Evolutionary conservation across 179 eudicot species (phyloP).

Genomic region (Gypsophila paniculata): DNA sequence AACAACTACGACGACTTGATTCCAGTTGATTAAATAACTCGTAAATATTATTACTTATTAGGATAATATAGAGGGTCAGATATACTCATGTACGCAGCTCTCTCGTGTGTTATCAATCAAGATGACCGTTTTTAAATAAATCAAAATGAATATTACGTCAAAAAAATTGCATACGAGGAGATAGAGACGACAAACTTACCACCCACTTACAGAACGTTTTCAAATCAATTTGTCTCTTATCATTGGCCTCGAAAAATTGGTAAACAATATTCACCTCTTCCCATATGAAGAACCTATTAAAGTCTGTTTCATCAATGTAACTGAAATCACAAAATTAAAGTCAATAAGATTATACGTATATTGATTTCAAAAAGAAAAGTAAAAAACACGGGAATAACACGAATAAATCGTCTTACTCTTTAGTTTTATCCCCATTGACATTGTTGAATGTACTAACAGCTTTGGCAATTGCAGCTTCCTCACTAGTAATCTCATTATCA

Average conservation of each 20-base stretch:
- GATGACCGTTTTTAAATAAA: too few species aligned
- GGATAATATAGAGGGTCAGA: too few species aligned
- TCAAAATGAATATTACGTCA: too few species aligned
- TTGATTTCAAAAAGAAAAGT: not conserved
- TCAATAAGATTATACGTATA: not conserved
- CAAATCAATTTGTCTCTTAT: conserved; percentile 24
- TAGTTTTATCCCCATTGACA: too few species aligned
- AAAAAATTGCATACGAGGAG: not conserved
- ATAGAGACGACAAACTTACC: conserved; percentile 28
- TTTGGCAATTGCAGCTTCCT: too few species aligned
- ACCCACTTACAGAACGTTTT: conserved; percentile 39
- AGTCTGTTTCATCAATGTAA: conserved; percentile 33
- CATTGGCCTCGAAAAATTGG: conserved; percentile 32
- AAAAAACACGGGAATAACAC: not conserved
- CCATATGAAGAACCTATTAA: conserved; percentile 31
- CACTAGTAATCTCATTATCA: conserved; percentile 17
- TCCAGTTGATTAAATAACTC: too few species aligned
- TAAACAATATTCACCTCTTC: conserved; percentile 39
- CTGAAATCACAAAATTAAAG: conserved; percentile 14
- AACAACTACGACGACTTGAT: too few species aligned
- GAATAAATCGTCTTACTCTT: conserved; percentile 1
- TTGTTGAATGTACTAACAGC: too few species aligned
- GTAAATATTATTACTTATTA: too few species aligned
- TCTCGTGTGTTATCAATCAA: too few species aligned
- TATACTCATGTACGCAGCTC: too few species aligned